phyloP scores from a whole-genome alignment of 2,329 filamentous ascomycete genomes.

The Colletotrichum chrysophilum region DNA sequence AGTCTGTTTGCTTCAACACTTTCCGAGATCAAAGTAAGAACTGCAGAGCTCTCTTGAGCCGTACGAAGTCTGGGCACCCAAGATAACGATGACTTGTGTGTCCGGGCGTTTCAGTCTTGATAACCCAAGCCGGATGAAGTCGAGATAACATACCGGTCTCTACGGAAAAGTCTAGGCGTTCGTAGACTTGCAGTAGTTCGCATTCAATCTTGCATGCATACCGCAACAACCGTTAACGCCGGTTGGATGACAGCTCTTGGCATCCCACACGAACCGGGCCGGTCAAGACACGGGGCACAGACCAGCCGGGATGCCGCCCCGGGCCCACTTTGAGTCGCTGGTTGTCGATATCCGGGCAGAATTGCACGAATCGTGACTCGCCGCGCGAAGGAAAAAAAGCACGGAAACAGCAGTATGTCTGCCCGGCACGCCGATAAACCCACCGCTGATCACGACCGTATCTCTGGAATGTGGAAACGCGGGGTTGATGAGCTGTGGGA shows the following conservation, averaged over 20 bases:
- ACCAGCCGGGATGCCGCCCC: background rate
- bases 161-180: background rate
- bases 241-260: background rate
- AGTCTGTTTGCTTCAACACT: background rate
- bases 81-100: background rate
- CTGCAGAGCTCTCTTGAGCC: background rate
- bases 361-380: background rate
- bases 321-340: background rate
- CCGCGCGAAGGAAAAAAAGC: background rate
- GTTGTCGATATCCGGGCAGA: background rate
- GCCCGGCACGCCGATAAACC: background rate
- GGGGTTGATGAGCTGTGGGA: background rate
- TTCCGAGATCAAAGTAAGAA: rapidly evolving
- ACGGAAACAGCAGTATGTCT: background rate
- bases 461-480: background rate
- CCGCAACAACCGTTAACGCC: background rate
- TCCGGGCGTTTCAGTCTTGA: background rate
- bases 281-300: background rate
- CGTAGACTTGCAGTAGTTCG: background rate
- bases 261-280: background rate
- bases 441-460: background rate
- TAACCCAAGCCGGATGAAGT: background rate
- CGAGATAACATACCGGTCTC: background rate
- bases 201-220: background rate
- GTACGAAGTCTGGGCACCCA: background rate